Conservation (phyloP, 257 asterid species). For the Nicotiana paniculata region DNA sequence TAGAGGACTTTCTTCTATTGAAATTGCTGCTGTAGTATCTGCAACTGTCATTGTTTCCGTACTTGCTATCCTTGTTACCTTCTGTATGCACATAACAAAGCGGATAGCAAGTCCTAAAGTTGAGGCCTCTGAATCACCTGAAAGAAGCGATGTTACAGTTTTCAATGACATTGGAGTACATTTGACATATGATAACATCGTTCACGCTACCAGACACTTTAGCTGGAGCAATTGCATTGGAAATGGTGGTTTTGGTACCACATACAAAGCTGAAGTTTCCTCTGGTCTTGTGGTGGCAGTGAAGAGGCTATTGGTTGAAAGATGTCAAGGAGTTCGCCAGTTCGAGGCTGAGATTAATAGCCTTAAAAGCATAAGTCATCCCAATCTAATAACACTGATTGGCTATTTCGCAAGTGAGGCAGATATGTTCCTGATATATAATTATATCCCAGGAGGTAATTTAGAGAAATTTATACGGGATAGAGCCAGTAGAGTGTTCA, state of each 20-base stretch:
- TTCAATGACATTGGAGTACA: slow-evolving; percentile 70
- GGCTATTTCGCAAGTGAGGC: slow-evolving; percentile 78
- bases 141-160: slow-evolving; percentile 56
- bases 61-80: slow-evolving; percentile 49
- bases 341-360: slow-evolving; percentile 74
- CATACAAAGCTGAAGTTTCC: slow-evolving; percentile 84
- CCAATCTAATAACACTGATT: slow-evolving; percentile 72
- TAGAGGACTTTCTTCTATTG: slow-evolving; percentile 44
- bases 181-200: slow-evolving; percentile 67
- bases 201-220: slow-evolving; percentile 64
- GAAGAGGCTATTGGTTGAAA: slow-evolving; percentile 67
- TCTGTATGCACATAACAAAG: slow-evolving; percentile 58
- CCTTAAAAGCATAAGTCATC: slow-evolving; percentile 67
- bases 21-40: slow-evolving; percentile 66
- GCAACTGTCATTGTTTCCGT: slow-evolving; percentile 61
- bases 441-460: slow-evolving; percentile 76
- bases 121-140: slow-evolving; percentile 40
- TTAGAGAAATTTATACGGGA: slow-evolving; percentile 73
- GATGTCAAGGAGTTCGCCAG: slow-evolving; percentile 58
- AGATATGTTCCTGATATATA: slow-evolving; percentile 79
- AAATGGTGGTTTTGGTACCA: slow-evolving; percentile 87
- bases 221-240: slow-evolving; percentile 85
- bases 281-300: slow-evolving; percentile 73
- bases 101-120: slow-evolving; percentile 65
- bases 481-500: slow-evolving; percentile 53